These are phyloP conservation scores for Malus domestica DNA, from an alignment of 306 rosid genomes.

Conservation along the genomic window DNA sequence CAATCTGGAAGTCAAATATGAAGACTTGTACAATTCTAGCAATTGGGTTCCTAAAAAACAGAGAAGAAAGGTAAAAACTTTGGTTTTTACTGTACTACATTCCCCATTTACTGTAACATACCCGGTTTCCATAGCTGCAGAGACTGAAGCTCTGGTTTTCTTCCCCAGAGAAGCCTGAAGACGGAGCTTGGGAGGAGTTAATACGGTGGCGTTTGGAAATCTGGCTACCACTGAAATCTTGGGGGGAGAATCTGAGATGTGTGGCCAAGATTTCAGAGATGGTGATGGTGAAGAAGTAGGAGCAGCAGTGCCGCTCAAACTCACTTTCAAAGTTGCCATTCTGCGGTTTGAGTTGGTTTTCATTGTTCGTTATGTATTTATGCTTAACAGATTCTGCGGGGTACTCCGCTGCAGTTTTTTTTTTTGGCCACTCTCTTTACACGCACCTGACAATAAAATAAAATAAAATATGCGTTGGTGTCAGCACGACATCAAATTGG, in stretches of 20 bases:
- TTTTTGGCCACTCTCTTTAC: no score
- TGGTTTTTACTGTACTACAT: background rate
- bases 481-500: no score
- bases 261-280: background rate
- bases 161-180: conserved; percentile 10
- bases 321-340: conserved; percentile 16
- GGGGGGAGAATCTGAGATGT: background rate
- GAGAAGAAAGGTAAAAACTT: background rate
- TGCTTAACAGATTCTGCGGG: background rate
- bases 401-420: no score
- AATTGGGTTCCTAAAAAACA: background rate
- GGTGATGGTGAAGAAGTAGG: conserved; percentile 5
- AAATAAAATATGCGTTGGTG: no score
- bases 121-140: conserved; percentile 43
- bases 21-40: background rate
- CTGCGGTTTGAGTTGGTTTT: background rate
- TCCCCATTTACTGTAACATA: conserved; percentile 16
- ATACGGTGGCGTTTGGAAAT: conserved; percentile 15
- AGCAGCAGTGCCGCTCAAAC: background rate
- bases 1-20: background rate
- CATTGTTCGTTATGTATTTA: background rate
- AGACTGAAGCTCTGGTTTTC: conserved; percentile 14
- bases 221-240: background rate
- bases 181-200: conserved; percentile 21
- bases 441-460: no score